Conservation (phyloP, 768 basidiomycete genomes). For the Astraeus odoratus region DNA sequence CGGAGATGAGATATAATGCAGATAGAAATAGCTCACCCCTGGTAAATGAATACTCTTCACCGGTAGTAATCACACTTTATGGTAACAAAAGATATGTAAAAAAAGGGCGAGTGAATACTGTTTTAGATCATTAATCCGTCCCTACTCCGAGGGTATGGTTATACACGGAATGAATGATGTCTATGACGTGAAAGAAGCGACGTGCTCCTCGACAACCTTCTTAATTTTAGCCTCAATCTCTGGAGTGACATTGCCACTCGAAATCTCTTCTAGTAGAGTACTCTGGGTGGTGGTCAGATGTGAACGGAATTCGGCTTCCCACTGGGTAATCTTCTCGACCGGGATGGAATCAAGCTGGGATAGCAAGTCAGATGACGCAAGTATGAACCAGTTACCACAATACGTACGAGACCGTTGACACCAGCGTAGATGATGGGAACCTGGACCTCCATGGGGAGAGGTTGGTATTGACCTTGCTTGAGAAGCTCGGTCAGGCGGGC, state of each 20-base stretch:
- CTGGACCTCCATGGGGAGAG: conserved; percentile 90
- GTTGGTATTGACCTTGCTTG: conserved; percentile 98
- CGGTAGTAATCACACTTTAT: background rate
- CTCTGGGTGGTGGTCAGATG: conserved; percentile 73
- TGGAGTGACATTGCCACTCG: conserved; percentile 74
- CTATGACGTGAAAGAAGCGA: conserved; percentile 69
- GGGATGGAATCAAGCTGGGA: conserved; percentile 88
- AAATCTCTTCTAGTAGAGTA: conserved; percentile 77
- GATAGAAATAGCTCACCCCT: background rate
- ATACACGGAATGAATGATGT: conserved; percentile 9
- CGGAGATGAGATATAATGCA: conserved; percentile 4
- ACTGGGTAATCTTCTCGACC: conserved; percentile 88
- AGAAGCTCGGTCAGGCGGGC: conserved; percentile 96
- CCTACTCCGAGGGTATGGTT: conserved; percentile 11
- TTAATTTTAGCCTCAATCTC: conserved; percentile 93
- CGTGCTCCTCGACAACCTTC: conserved; percentile 89
- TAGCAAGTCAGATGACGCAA: background rate
- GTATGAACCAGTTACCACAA: background rate
- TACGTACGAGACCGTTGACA: conserved; percentile 93
- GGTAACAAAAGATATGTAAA: background rate
- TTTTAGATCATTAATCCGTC: conserved; percentile 17
- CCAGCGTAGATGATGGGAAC: conserved; percentile 99
- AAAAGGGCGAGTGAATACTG: conserved; percentile 1
- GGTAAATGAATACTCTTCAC: conserved; percentile 1
- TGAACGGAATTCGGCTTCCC: conserved; percentile 89